These are phyloP conservation scores for Dactylellina haptotyla DNA, from an alignment of 2,329 filamentous ascomycete genomes.

Conservation along the genomic window DNA sequence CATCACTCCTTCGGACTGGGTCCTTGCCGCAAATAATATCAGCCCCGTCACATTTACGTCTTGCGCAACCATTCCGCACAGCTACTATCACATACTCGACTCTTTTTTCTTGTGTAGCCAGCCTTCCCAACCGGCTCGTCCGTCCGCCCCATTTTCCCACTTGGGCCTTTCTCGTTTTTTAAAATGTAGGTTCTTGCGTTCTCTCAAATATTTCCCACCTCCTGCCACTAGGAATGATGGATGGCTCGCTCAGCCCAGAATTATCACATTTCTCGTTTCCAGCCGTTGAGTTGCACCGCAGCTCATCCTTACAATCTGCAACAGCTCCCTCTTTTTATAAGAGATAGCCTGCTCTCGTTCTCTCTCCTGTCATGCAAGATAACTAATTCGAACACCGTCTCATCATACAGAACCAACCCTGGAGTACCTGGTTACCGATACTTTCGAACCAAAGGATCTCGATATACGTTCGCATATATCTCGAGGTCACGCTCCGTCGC, in stretches of 20 bases:
- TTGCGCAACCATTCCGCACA: slow-evolving; percentile 54
- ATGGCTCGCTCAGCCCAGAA: slow-evolving; percentile 33
- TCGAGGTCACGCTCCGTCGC: slow-evolving; percentile 10
- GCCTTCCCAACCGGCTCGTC: slow-evolving; percentile 30
- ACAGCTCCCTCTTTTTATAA: slow-evolving; percentile 40
- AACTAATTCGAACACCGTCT: neutral
- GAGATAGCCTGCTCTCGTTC: neutral
- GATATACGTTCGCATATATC: neutral
- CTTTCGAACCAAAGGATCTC: slow-evolving; percentile 1
- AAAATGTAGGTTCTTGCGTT: slow-evolving; percentile 49
- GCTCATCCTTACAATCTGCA: slow-evolving; percentile 20
- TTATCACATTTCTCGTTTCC: slow-evolving; percentile 51
- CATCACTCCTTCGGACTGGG: slow-evolving; percentile 5
- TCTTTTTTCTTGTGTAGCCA: slow-evolving; percentile 13
- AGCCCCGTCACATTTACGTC: slow-evolving; percentile 52
- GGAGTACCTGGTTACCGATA: neutral
- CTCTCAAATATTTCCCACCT: slow-evolving; percentile 17
- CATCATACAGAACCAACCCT: neutral
- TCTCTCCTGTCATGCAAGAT: neutral
- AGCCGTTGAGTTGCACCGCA: slow-evolving; percentile 44
- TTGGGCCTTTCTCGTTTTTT: neutral
- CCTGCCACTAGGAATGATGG: slow-evolving; percentile 41
- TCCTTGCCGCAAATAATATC: neutral
- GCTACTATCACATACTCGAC: slow-evolving; percentile 43
- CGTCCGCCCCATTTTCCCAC: neutral